Percentiles rank a stretch among this genome's conserved stretches.
phyloP scores from a whole-genome alignment of 805 yeast species.

The Schwanniomyces occidentalis region DNA sequence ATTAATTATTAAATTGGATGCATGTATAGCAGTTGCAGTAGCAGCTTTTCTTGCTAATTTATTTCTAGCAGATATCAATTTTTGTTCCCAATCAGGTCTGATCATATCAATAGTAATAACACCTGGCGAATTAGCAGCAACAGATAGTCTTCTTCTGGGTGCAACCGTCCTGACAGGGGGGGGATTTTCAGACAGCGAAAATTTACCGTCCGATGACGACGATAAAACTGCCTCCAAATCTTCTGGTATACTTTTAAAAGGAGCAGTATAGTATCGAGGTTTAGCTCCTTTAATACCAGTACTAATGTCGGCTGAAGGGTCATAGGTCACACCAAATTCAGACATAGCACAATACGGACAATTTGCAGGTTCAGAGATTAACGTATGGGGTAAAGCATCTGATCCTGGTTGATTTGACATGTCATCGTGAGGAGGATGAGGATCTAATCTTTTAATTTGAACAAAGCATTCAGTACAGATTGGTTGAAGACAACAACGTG shows the following conservation, averaged over 20 bases:
- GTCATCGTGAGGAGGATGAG: constrained; percentile 86
- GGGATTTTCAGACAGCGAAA: background rate
- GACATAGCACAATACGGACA: constrained; percentile 94
- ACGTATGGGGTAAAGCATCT: constrained; percentile 52
- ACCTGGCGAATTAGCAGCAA: constrained; percentile 65
- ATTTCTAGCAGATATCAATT: constrained; percentile 68
- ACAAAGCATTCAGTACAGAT: constrained; percentile 97
- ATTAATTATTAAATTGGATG: constrained; percentile 67
- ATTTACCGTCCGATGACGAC: constrained; percentile 1
- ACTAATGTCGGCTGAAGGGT: constrained; percentile 54
- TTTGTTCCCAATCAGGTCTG: constrained; percentile 91
- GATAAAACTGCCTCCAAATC: constrained; percentile 4
- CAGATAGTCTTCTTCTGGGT: constrained; percentile 38
- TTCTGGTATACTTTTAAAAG: constrained; percentile 11
- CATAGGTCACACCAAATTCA: constrained; percentile 80
- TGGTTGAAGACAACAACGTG: constrained; percentile 90
- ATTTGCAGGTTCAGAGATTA: constrained; percentile 82
- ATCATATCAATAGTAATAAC: constrained; percentile 81
- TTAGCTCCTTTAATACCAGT: constrained; percentile 59
- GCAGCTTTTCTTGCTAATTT: constrained; percentile 85
- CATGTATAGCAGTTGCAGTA: constrained; percentile 91
- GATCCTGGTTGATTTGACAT: constrained; percentile 18
- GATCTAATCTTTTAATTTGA: constrained; percentile 86
- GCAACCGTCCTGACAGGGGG: background rate
- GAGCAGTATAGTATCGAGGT: constrained; percentile 43